phyloP scores from a whole-genome alignment of 495 filamentous ascomycete genomes.

The Articulospora tetracladia region DNA sequence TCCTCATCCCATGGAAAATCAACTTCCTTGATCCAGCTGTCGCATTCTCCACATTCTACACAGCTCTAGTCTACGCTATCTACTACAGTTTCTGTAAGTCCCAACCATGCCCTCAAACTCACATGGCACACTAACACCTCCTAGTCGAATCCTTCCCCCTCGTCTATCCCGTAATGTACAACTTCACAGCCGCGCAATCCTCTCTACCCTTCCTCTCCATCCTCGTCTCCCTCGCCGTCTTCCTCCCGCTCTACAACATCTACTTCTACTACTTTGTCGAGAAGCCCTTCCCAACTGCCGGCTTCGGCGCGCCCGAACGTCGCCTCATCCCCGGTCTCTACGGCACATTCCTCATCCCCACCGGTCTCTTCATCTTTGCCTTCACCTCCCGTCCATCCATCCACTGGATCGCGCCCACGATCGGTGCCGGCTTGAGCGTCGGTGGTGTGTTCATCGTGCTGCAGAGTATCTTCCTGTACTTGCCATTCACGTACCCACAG shows the following conservation, averaged over 20 bases:
- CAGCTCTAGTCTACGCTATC: constrained; percentile 58
- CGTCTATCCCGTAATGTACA: constrained; percentile 57
- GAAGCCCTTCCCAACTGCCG: constrained; percentile 37
- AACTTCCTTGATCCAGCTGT: constrained; percentile 56
- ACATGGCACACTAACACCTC: background rate
- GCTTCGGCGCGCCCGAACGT: constrained; percentile 41
- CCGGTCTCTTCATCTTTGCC: constrained; percentile 58
- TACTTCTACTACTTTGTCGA: constrained; percentile 47
- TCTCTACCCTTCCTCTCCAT: constrained; percentile 61
- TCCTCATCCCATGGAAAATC: constrained; percentile 57
- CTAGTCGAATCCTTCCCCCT: constrained; percentile 60
- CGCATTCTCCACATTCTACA: constrained; percentile 55
- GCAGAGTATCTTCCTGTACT: constrained; percentile 69
- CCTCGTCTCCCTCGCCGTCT: constrained; percentile 47
- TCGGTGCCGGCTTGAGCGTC: constrained; percentile 43
- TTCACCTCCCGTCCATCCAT: constrained; percentile 48
- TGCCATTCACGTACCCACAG: constrained; percentile 38
- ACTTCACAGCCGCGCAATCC: constrained; percentile 53
- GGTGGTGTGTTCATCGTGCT: constrained; percentile 54
- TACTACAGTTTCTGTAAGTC: constrained; percentile 58
- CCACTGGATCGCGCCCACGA: constrained; percentile 53
- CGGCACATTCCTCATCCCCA: constrained; percentile 44
- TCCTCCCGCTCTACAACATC: constrained; percentile 39
- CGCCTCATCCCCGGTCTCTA: constrained; percentile 49
- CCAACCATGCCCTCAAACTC: background rate